A percentile compares a stretch with the other conserved stretches of the same genome.
phyloP scores from a whole-genome alignment of 2,329 filamentous ascomycete species.

The Fulvia fulva region DNA sequence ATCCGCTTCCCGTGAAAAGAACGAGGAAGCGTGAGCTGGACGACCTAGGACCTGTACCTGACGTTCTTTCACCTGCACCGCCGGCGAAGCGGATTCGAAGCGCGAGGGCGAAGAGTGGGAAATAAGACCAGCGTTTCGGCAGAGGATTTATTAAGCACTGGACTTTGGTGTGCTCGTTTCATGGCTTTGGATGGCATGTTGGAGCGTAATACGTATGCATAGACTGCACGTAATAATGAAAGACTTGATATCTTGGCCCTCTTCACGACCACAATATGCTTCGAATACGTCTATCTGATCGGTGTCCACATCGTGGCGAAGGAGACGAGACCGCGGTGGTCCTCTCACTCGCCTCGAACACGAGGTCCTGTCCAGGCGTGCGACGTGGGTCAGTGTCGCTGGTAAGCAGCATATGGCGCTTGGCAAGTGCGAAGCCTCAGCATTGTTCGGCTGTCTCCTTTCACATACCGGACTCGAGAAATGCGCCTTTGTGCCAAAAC shows the following conservation, averaged over 20 bases:
- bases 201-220: not conserved
- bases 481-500: not conserved
- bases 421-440: too few species aligned
- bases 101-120: slow-evolving; percentile 19
- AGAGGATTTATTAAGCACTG: not conserved
- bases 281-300: too few species aligned
- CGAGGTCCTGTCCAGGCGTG: too few species aligned
- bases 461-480: not conserved
- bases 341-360: too few species aligned
- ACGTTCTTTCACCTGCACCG: slow-evolving; percentile 7
- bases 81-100: slow-evolving; percentile 21
- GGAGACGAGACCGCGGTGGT: too few species aligned
- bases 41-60: slow-evolving; percentile 2
- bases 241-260: too few species aligned
- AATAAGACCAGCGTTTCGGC: too few species aligned
- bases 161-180: not conserved
- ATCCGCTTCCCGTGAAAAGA: slow-evolving; percentile 6
- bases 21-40: slow-evolving; percentile 10
- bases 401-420: too few species aligned
- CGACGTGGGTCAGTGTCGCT: too few species aligned
- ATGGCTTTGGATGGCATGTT: not conserved
- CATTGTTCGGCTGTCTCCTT: too few species aligned
- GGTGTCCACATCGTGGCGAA: too few species aligned
- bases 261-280: too few species aligned
- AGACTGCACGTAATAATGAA: not conserved